Base-by-base conservation (phyloP, 2,329 filamentous ascomycete genomes). In the Colletotrichum orchidophilum region DNA sequence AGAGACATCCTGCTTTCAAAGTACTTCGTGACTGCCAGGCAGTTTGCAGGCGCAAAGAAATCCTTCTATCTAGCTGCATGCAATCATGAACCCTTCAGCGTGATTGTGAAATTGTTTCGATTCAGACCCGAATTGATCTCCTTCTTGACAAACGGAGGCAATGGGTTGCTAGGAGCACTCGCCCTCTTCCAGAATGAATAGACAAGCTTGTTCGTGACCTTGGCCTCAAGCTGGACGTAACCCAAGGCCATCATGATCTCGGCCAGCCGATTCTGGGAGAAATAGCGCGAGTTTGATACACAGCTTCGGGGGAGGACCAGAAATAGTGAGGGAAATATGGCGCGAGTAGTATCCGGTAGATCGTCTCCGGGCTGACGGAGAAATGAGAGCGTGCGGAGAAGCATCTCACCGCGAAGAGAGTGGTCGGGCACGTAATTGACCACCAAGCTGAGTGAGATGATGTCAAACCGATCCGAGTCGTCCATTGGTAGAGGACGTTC, bases 401-500 rank as follows among this genome's bases (percentile, higher is more conserved):
- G 87, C 96, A 99, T 99, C 69, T 93, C 89, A 2, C 96, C 96
- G 75, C 95, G 88, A 5, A 87, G 88, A 35, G 83, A 82, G 3
- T 94, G 88, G 75, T 95, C 91, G 0, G 96, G 94, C 3, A 98
- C 95, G 78, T 95, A 99, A 81, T 99, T 99, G 73, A 99, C 86
- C 5, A 99, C 96, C 63, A 99, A 84, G 9, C 95, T 97, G 27
- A 99, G 85, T 60, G 95, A 97, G 77, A 99, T 92, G 62, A 98
- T 89, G 79, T 99, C 94, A 79, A 98, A 98, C 26, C 85, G 85
- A 50, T 95, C 91, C 0, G 83, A 80, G 6, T 87, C 84, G 26
- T 86, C 80, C 5, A 78, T 79, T 0, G 96, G 96, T 3, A 96
- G 81, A 0, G 95, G 93, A 29, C 95, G 88, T 75, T 94, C 84